Base-by-base conservation (phyloP, 2,329 filamentous ascomycete species). In the Arachnopeziza araneosa region DNA sequence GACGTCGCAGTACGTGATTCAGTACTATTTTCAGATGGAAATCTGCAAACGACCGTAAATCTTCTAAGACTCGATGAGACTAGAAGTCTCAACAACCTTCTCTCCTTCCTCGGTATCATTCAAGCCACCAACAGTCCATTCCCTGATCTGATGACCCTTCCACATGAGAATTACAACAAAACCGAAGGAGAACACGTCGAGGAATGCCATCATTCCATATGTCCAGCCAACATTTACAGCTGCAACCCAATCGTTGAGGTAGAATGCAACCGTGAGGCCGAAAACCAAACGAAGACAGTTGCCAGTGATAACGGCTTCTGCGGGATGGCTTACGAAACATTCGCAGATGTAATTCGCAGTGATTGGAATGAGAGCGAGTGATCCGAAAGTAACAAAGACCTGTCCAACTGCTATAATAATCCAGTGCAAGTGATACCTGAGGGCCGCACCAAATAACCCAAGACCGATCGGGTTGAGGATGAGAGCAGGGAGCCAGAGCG, bases 121-220 rank as follows among this genome's bases (percentile, higher is more conserved):
- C 14, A 67, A 58, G 2, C 56, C 61, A 23, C 60, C 55, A 23
- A 62, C 50, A 23, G 53, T 62, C 50, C 56, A 60, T 52, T 62
- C n/a, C n/a, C 67, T 57, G 36, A 70, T 67, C 24, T 58, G 52
- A 54, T 69, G 63, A 1, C 72, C 72, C 61, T 68, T 71, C 51
- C 68, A 67, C 63, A 72, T 70, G 26, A 75, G 56, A 22, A 70
- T 48, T 2, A 67, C 57, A 19, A 73, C 58, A 14, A 67, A 67
- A 9, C 52, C 22, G 32, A 69, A 74, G 0, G 65, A 63, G 5
- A 69, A 61, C 0, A 73, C 52, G 4, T 63, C 63, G n/a, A 77
- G 72, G 36, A 77, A 74, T 1, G 75, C 74, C 69, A 74, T 73
- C 68, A 74, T 75, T 0, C 76, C 75, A 69, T 75, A 76, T 1